Base-by-base conservation (phyloP, 306 rosid species). In the Spatholobus suberectus region DNA sequence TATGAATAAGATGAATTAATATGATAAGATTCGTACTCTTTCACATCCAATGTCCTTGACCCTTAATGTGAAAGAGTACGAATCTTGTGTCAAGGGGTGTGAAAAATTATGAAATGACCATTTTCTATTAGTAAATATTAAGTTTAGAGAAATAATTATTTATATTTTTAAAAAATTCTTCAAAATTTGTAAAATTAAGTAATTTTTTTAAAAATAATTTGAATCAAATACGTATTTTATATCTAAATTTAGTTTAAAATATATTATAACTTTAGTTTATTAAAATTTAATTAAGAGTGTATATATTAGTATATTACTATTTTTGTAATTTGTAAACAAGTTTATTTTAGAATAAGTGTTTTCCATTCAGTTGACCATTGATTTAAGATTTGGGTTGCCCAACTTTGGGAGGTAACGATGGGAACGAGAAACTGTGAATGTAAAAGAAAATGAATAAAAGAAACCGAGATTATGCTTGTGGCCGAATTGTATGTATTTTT, bases 301-400 rank as follows among this genome's bases (percentile, higher is more conserved):
- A n/a, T n/a, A n/a, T n/a, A n/a, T n/a, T n/a, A n/a, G n/a, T n/a
- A n/a, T n/a, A n/a, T n/a, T n/a, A n/a, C n/a, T n/a, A n/a, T n/a
- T n/a, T n/a, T n/a, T n/a, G n/a, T n/a, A n/a, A n/a, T n/a, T n/a
- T n/a, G n/a, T n/a, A n/a, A n/a, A n/a, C n/a, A 67, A 38, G 17
- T n/a, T 26, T 44, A 44, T 44, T 24, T 12, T 43, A 38, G 12
- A 40, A 8, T 43, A 2, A 55, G 10, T 43, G 18, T 21, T 23
- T 43, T 23, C 55, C 12, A 4, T 17, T 29, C 52, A 49, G 0
- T 70, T 81, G 21, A 34, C 46, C 5, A 21, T 81, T 46, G 5
- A 18, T 24, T 38, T 6, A 9, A 26, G 24, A 43, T 6, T 59
- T 26, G 71, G 18, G 72, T 13, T 85, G 72, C 86, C 89, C 72